Percentiles rank a stretch among this genome's conserved stretches.
Conservation (phyloP, 78 protist species). For the Dictyostelium capitatum region DNA sequence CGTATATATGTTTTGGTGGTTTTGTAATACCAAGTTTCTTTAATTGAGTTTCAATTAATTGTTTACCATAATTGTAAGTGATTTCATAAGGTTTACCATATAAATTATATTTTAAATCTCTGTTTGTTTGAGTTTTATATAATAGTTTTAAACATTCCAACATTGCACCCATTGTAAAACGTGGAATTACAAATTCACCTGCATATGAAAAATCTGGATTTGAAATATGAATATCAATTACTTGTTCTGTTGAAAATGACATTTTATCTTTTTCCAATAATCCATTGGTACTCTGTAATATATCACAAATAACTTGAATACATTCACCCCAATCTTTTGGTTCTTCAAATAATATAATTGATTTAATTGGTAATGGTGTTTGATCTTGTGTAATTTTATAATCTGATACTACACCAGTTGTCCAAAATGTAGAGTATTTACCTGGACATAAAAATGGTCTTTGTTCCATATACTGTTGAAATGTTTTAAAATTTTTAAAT, state of each 20-base stretch:
- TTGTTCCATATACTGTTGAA: slow-evolving; percentile 52
- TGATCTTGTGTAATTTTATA: background rate
- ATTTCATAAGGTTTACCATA: slow-evolving; percentile 40
- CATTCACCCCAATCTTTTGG: slow-evolving; percentile 78
- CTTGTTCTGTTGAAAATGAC: background rate
- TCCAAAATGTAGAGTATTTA: slow-evolving; percentile 58
- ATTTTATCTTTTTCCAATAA: slow-evolving; percentile 7
- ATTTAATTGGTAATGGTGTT: slow-evolving; percentile 1
- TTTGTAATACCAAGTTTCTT: background rate
- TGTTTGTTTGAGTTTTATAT: slow-evolving; percentile 3
- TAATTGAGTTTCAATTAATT: slow-evolving; percentile 3
- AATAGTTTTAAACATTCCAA: slow-evolving; percentile 19
- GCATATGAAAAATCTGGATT: slow-evolving; percentile 74
- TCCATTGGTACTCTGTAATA: slow-evolving; percentile 47
- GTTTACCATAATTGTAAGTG: slow-evolving; percentile 61
- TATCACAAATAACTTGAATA: slow-evolving; percentile 38
- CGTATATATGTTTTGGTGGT: slow-evolving; percentile 57
- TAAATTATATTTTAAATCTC: background rate
- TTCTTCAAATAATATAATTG: slow-evolving; percentile 54
- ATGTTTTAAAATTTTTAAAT: slow-evolving; percentile 31
- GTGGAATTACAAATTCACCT: slow-evolving; percentile 61
- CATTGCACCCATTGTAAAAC: slow-evolving; percentile 80
- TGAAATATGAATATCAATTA: slow-evolving; percentile 48
- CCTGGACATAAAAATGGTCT: slow-evolving; percentile 50
- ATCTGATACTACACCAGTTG: slow-evolving; percentile 18